A percentile compares a stretch with the other conserved stretches of the same genome.
Conservation (phyloP, 768 basidiomycete species). For the Tulasnella sp. region DNA sequence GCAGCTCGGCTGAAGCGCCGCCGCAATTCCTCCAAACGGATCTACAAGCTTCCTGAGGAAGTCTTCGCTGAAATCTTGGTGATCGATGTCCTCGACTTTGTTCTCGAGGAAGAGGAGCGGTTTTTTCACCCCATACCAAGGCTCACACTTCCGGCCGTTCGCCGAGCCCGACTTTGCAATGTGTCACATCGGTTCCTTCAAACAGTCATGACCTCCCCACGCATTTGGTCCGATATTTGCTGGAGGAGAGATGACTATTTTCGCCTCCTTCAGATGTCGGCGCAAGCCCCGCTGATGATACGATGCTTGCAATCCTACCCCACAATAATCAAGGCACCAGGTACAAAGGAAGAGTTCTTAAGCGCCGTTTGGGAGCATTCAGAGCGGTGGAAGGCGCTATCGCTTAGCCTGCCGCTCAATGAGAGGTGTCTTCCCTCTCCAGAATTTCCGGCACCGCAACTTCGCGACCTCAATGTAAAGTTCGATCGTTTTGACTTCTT, state of each 20-base stretch:
- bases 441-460: background rate
- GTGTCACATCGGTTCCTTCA: background rate
- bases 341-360: background rate
- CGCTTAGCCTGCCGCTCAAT: background rate
- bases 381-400: background rate
- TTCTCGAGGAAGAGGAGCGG: background rate
- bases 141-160: background rate
- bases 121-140: background rate
- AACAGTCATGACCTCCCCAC: background rate
- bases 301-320: background rate
- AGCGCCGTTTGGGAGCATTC: background rate
- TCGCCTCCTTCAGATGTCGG: no score
- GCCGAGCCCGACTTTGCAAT: background rate
- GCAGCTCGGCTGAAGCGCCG: no score
- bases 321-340: background rate
- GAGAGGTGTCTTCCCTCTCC: background rate
- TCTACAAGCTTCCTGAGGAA: no score
- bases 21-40: no score
- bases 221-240: background rate
- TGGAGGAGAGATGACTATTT: no score
- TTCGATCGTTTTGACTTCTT: no score
- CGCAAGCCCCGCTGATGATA: background rate
- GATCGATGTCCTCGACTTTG: no score
- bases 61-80: no score
- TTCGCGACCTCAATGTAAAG: background rate